phyloP scores from a whole-genome alignment of 2,329 filamentous ascomycete genomes.

The Fusarium penzigii region DNA sequence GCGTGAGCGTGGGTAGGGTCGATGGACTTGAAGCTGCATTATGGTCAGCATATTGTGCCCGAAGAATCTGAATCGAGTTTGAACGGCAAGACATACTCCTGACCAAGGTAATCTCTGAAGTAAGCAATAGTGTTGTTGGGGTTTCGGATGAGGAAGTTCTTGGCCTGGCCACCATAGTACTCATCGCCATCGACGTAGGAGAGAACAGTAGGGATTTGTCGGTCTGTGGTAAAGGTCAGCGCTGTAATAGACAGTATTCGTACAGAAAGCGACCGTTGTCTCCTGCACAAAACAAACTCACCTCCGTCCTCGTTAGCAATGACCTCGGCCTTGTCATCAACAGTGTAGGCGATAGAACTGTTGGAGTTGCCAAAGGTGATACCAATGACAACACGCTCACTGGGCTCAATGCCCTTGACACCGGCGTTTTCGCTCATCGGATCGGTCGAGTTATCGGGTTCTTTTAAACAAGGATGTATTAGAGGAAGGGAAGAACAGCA shows the following conservation, averaged over 20 bases:
- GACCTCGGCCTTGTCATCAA: conserved; percentile 93
- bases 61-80: neutral
- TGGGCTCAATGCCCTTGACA: conserved; percentile 50
- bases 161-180: conserved; percentile 94
- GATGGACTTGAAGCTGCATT: conserved; percentile 80
- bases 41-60: neutral
- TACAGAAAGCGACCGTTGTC: neutral
- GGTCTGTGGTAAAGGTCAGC: conserved; percentile 58
- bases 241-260: neutral
- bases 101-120: conserved; percentile 94
- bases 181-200: conserved; percentile 97
- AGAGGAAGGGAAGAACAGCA: too few species aligned
- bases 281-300: conserved; percentile 42
- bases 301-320: conserved; percentile 99
- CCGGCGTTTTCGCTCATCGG: conserved; percentile 50
- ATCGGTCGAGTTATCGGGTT: conserved; percentile 8
- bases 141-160: conserved; percentile 90
- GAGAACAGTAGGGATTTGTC: conserved; percentile 91
- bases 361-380: conserved; percentile 98
- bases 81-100: conserved; percentile 64
- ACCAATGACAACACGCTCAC: conserved; percentile 76
- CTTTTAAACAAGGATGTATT: too few species aligned
- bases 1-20: conserved; percentile 94
- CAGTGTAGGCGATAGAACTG: conserved; percentile 92
- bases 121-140: conserved; percentile 89